These are phyloP conservation scores for Epithele typhae DNA, from an alignment of 768 basidiomycete species.

Conservation along the genomic window DNA sequence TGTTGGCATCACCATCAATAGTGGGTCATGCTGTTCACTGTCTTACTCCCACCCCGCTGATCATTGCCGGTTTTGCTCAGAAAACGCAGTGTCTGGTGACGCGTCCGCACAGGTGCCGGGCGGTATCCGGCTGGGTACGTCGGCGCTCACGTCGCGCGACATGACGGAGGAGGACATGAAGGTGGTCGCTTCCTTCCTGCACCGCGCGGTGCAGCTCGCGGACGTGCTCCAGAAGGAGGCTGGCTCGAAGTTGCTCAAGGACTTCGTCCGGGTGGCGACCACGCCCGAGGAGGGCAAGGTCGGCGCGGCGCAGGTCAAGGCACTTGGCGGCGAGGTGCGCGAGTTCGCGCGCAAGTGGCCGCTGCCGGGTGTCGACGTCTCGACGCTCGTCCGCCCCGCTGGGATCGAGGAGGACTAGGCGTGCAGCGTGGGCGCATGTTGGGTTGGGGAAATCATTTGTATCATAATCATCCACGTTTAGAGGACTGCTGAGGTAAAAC, in stretches of 20 bases:
- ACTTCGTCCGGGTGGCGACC: slow-evolving; percentile 84
- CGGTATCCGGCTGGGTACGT: slow-evolving; percentile 94
- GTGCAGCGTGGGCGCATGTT: not conserved
- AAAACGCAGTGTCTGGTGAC: slow-evolving; percentile 97
- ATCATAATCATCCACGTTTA: slow-evolving; percentile 1
- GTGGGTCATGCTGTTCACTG: slow-evolving; percentile 39
- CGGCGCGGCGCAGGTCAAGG: slow-evolving; percentile 65
- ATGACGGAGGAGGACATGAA: slow-evolving; percentile 88
- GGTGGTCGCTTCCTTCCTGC: slow-evolving; percentile 84
- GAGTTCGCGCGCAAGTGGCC: slow-evolving; percentile 87
- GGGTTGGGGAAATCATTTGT: not conserved
- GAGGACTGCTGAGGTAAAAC: slow-evolving; percentile 14
- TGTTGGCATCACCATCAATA: slow-evolving; percentile 95
- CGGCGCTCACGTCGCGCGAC: slow-evolving; percentile 91
- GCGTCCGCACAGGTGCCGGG: slow-evolving; percentile 94
- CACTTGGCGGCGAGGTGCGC: slow-evolving; percentile 76
- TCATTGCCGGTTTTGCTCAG: slow-evolving; percentile 31
- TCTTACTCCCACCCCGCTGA: not conserved
- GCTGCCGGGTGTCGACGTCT: slow-evolving; percentile 75
- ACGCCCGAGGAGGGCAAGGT: slow-evolving; percentile 62
- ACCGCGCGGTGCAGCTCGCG: slow-evolving; percentile 91
- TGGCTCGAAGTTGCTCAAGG: slow-evolving; percentile 90
- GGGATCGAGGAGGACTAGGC: slow-evolving; percentile 54
- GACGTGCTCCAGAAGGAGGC: slow-evolving; percentile 91
- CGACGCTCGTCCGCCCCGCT: slow-evolving; percentile 46